Evolutionary conservation across 192 early-diverging fungal species (phyloP).

Genomic region (Umbelopsis isabellina): DNA sequence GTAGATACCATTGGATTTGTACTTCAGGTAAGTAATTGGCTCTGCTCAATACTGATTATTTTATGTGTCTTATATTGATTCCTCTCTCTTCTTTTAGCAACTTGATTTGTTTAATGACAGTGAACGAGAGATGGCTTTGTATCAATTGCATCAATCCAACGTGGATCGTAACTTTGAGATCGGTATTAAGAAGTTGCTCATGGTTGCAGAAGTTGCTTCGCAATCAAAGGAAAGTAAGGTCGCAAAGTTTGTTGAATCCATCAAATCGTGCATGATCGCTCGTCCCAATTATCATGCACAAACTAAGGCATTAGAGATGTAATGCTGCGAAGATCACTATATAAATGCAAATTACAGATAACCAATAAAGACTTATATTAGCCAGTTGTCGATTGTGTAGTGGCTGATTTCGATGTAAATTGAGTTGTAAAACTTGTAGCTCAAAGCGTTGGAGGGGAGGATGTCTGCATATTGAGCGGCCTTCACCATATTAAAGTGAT

Average conservation of each 20-base stretch:
- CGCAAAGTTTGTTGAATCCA: conserved; percentile 71
- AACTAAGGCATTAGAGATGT: no score
- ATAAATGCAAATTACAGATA: no score
- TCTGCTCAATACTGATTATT: not conserved
- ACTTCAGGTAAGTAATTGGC: conserved; percentile 45
- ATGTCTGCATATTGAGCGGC: no score
- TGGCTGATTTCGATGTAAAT: no score
- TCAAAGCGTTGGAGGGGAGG: no score
- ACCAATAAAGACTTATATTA: no score
- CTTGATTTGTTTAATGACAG: conserved; percentile 71
- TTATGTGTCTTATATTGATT: conserved; percentile 2
- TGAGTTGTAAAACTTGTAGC: no score
- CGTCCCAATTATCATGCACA: no score
- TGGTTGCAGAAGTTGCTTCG: conserved; percentile 88
- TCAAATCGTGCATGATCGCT: conserved; percentile 7
- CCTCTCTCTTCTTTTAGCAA: conserved; percentile 28
- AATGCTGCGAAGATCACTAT: not conserved
- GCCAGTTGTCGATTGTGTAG: no score
- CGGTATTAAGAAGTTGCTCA: conserved; percentile 91
- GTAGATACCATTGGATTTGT: conserved; percentile 75
- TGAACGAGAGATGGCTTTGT: conserved; percentile 63
- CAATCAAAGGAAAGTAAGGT: conserved; percentile 79
- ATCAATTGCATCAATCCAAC: conserved; percentile 53
- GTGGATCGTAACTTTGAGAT: conserved; percentile 68
- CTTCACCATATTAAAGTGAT: no score